Evolutionary conservation across 495 filamentous ascomycete genomes (phyloP).

Genomic region (Platismatia glauca): DNA sequence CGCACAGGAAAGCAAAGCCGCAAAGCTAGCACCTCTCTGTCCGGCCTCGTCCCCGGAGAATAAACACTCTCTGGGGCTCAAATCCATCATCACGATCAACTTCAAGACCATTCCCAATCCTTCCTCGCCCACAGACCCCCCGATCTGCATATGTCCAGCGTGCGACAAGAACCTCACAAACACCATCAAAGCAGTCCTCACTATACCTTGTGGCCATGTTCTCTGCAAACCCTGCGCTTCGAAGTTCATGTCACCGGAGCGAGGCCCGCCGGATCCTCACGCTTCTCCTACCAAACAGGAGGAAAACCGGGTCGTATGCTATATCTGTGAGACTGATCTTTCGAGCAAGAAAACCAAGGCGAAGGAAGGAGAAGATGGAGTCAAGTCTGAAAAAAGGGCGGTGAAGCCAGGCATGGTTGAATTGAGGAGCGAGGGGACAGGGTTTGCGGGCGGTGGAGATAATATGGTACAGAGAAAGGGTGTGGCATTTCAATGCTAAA

Average conservation of each 20-base stretch:
- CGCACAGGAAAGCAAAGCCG: conserved; percentile 46
- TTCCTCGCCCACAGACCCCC: conserved; percentile 35
- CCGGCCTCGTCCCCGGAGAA: conserved; percentile 63
- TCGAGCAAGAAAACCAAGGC: conserved; percentile 35
- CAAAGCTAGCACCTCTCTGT: conserved; percentile 68
- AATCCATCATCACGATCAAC: conserved; percentile 66
- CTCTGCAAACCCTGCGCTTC: conserved; percentile 80
- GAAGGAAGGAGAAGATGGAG: conserved; percentile 39
- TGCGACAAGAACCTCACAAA: conserved; percentile 83
- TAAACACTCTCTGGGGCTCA: conserved; percentile 72
- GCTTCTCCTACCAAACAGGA: conserved; percentile 32
- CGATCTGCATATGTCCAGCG: conserved; percentile 67
- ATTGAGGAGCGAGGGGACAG: conserved; percentile 81
- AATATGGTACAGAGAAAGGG: conserved; percentile 73
- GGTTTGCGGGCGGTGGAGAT: conserved; percentile 77
- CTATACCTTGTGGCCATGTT: conserved; percentile 91
- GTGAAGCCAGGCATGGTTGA: conserved; percentile 72
- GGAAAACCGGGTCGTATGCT: conserved; percentile 58
- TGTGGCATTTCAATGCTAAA: conserved; percentile 77
- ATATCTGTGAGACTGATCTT: conserved; percentile 79
- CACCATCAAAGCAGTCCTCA: conserved; percentile 73
- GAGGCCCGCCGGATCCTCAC: conserved; percentile 55
- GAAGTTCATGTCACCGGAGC: conserved; percentile 70
- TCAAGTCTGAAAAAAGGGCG: conserved; percentile 46
- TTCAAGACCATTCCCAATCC: conserved; percentile 59